phyloP scores from a whole-genome alignment of 169 alveolate genomes.

The Eimeria necatrix region DNA sequence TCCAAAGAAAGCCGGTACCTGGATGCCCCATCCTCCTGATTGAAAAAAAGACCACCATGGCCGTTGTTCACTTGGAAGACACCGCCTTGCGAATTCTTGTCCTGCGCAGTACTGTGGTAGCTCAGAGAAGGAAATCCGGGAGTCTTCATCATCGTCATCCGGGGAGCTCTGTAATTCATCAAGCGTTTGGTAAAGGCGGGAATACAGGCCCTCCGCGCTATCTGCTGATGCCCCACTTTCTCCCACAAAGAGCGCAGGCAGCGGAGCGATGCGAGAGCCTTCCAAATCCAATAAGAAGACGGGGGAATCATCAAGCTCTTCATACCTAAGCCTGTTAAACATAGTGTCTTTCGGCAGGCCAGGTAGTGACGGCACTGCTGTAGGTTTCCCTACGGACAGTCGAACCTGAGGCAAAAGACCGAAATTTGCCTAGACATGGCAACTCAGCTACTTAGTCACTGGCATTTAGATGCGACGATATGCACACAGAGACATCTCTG shows the following conservation, averaged over 20 bases:
- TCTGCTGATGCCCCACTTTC: not conserved
- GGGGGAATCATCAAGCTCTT: slow-evolving; percentile 33
- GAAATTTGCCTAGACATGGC: not conserved
- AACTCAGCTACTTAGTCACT: not conserved
- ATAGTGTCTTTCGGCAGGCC: slow-evolving; percentile 25
- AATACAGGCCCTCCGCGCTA: slow-evolving; percentile 12
- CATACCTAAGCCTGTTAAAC: slow-evolving; percentile 11
- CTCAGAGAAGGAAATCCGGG: slow-evolving; percentile 14
- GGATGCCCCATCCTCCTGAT: not conserved
- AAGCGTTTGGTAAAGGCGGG: slow-evolving; percentile 30
- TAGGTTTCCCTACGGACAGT: slow-evolving; percentile 28
- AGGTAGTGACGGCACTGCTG: slow-evolving; percentile 55
- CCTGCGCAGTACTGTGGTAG: slow-evolving; percentile 68
- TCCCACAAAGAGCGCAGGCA: slow-evolving; percentile 53
- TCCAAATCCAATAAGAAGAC: slow-evolving; percentile 51
- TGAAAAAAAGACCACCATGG: slow-evolving; percentile 10
- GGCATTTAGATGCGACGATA: not conserved
- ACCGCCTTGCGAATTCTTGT: slow-evolving; percentile 43
- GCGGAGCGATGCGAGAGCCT: slow-evolving; percentile 47
- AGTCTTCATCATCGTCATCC: slow-evolving; percentile 15
- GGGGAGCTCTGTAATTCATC: slow-evolving; percentile 37
- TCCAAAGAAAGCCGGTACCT: not conserved
- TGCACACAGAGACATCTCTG: too few species aligned
- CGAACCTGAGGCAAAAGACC: slow-evolving; percentile 39
- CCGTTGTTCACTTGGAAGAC: slow-evolving; percentile 50